phyloP scores from a whole-genome alignment of 768 basidiomycete genomes.

The Amanita muscaria region DNA sequence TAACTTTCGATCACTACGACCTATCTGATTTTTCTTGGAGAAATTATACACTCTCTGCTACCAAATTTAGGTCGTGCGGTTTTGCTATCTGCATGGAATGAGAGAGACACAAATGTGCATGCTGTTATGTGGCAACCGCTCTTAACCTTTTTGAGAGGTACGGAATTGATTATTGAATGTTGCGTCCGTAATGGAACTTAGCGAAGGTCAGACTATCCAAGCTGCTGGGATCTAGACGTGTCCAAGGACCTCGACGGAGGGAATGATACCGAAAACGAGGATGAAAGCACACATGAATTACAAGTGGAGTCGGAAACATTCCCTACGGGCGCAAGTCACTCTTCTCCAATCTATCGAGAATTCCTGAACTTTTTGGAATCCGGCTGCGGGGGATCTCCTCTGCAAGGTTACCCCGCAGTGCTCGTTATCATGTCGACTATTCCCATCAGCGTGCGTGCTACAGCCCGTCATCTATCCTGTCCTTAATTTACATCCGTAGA shows the following conservation, averaged over 20 bases:
- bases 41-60: constrained; percentile 23
- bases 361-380: constrained; percentile 74
- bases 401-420: constrained; percentile 75
- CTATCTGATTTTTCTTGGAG: constrained; percentile 7
- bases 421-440: constrained; percentile 78
- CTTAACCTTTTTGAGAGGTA: constrained; percentile 66
- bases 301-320: not conserved
- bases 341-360: constrained; percentile 49
- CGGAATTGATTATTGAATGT: not conserved
- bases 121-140: constrained; percentile 61
- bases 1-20: not conserved
- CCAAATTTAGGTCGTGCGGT: constrained; percentile 46
- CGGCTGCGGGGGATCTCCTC: constrained; percentile 73
- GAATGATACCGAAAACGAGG: constrained; percentile 27
- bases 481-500: not conserved
- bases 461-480: not conserved
- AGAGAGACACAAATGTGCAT: constrained; percentile 64
- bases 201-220: constrained; percentile 41
- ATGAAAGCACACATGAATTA: constrained; percentile 18
- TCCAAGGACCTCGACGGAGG: constrained; percentile 22
- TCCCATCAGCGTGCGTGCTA: constrained; percentile 46
- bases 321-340: not conserved
- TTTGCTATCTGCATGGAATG: constrained; percentile 60
- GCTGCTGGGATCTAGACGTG: constrained; percentile 52
- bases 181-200: not conserved